These are phyloP conservation scores for Pseudocercospora fijiensis DNA, from an alignment of 2,329 filamentous ascomycete genomes.

Conservation along the genomic window DNA sequence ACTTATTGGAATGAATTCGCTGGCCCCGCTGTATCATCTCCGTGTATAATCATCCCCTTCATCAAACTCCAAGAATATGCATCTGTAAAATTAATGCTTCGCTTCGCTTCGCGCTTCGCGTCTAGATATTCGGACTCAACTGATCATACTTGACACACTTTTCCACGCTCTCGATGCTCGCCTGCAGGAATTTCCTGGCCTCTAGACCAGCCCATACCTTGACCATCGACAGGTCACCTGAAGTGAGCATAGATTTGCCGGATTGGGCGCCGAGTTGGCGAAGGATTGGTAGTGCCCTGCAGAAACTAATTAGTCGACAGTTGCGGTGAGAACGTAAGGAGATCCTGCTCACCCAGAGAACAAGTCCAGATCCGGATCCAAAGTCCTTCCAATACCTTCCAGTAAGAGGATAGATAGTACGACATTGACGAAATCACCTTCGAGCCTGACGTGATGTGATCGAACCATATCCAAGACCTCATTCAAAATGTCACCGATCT, in stretches of 20 bases:
- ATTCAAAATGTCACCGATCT: constrained; percentile 92
- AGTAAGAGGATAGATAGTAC: constrained; percentile 91
- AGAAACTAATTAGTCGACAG: neutral
- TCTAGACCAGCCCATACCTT: constrained; percentile 90
- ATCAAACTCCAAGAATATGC: neutral
- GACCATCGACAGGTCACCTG: constrained; percentile 65
- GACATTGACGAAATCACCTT: constrained; percentile 98
- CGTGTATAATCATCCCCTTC: neutral
- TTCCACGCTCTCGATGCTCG: constrained; percentile 85
- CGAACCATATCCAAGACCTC: constrained; percentile 90
- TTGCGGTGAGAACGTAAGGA: neutral
- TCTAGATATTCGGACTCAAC: constrained; percentile 77
- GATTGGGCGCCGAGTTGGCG: constrained; percentile 80
- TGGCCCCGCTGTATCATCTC: neutral
- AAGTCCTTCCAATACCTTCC: constrained; percentile 84
- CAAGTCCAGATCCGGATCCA: constrained; percentile 85
- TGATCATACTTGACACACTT: constrained; percentile 88
- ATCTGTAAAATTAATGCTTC: neutral
- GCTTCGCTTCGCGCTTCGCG: neutral
- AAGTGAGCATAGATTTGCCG: constrained; percentile 55
- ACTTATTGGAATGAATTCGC: no score
- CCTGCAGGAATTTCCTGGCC: constrained; percentile 82
- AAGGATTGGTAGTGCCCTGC: constrained; percentile 83
- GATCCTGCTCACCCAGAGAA: constrained; percentile 61
- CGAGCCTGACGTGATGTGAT: constrained; percentile 84